Conservation (phyloP, 2,329 filamentous ascomycete species). For the Colletotrichum navitas region DNA sequence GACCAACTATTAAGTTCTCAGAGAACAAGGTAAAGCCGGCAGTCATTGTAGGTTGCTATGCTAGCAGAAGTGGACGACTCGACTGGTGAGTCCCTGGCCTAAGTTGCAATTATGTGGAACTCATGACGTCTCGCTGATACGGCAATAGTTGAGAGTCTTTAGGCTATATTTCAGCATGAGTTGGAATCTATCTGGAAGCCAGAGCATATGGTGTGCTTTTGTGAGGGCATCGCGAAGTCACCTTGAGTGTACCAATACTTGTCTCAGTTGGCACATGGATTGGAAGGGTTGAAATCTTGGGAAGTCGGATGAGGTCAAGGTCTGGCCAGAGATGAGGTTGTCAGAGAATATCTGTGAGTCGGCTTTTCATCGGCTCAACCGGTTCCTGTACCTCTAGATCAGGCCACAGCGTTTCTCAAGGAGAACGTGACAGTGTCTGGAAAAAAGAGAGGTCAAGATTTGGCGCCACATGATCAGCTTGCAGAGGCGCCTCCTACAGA, state of each 20-base stretch:
- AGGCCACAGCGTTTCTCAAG: neutral
- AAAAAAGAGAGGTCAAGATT: conserved; percentile 13
- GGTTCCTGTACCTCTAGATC: neutral
- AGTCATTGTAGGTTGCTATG: no score
- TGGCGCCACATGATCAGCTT: conserved; percentile 15
- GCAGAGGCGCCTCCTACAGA: conserved; percentile 10
- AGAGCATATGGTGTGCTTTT: neutral
- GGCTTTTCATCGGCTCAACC: neutral
- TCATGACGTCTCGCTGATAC: neutral
- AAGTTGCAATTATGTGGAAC: neutral
- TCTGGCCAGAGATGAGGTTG: neutral
- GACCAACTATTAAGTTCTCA: neutral
- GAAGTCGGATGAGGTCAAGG: neutral
- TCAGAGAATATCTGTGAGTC: neutral
- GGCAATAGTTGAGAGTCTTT: neutral
- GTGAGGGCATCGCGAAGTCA: neutral
- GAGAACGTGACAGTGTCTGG: neutral
- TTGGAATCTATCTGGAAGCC: no score
- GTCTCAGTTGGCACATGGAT: neutral
- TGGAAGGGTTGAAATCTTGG: neutral
- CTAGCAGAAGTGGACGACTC: no score
- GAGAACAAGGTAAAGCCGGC: no score
- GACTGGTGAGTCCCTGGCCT: neutral
- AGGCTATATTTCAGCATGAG: neutral
- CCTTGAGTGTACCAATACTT: neutral